Evolutionary conservation across 129 eudicot species (phyloP).

Genomic region (Daucus carota): DNA sequence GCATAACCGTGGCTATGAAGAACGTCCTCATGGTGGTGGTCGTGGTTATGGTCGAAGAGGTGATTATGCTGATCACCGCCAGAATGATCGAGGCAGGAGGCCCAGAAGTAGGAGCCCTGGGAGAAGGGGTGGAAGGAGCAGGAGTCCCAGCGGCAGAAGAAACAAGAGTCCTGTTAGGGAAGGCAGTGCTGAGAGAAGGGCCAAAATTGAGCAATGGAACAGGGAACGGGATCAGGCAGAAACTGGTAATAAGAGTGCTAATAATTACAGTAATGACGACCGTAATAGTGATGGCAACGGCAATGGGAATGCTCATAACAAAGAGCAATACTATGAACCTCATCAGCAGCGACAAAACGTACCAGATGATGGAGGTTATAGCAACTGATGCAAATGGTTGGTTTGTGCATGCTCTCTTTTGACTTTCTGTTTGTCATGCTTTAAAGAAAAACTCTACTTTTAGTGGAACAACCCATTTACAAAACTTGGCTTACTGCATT

Average conservation of each 20-base stretch:
- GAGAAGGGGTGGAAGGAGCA: slow-evolving; percentile 74
- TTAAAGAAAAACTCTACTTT: neutral
- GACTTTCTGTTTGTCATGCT: neutral
- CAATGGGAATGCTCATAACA: slow-evolving; percentile 21
- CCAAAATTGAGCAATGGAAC: slow-evolving; percentile 94
- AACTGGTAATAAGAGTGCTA: slow-evolving; percentile 29
- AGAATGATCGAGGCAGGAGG: slow-evolving; percentile 53
- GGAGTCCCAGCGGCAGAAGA: slow-evolving; percentile 84
- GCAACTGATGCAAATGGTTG: slow-evolving; percentile 27
- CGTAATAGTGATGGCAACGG: slow-evolving; percentile 17
- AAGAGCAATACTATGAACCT: slow-evolving; percentile 38
- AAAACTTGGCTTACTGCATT: slow-evolving; percentile 76
- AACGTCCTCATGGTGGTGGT: slow-evolving; percentile 59
- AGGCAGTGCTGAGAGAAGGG: slow-evolving; percentile 94
- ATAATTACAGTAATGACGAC: slow-evolving; percentile 20
- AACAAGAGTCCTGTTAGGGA: slow-evolving; percentile 77
- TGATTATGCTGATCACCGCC: slow-evolving; percentile 53
- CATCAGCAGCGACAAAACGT: slow-evolving; percentile 23
- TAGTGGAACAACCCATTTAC: slow-evolving; percentile 12
- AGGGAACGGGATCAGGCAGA: slow-evolving; percentile 79
- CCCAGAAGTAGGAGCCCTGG: slow-evolving; percentile 93
- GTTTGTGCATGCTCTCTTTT: slow-evolving; percentile 26
- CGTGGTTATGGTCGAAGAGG: slow-evolving; percentile 75
- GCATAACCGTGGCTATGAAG: slow-evolving; percentile 54
- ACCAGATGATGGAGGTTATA: slow-evolving; percentile 34